Base-by-base conservation (phyloP, 352 stramenopile species). In the Globisporangium solare region DNA sequence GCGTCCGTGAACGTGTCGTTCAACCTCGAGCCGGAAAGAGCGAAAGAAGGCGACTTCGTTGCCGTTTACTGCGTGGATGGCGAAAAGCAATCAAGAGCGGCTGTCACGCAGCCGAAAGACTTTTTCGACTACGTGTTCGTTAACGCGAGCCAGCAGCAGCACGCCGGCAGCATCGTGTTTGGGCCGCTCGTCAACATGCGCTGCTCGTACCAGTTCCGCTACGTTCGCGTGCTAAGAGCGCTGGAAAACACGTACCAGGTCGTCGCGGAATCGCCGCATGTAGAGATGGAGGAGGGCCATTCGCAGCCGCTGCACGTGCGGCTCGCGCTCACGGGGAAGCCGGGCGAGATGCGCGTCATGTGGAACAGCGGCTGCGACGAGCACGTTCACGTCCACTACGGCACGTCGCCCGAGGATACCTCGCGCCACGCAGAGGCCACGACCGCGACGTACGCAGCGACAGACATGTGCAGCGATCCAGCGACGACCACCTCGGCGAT, bases 141-240 rank as follows among this genome's bases (percentile, higher is more conserved):
- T 35, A 55, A 71, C n/a, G 22, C 57, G 21, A 42, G 24, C 17
- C 8, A 65, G 14, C 35, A 51, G 2, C 35, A 51, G 2, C 35
- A 21, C 7, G 54, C 32, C n/a, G 60, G 35, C 51, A 59, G 43
- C 7, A 49, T 79, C 35, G 63, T 57, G 4, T 60, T 82, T 55
- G 72, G 72, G 0, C 72, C 72, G 46, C 64, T 82, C 35, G 57
- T 79, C 45, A 82, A 82, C 58, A 74, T 75, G 69, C 69, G 72
- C 22, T 79, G 72, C 58, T 51, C 69, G 51, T 79, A 73, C 41
- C 69, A 79, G 56, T 77, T 82, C 42, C 67, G 43, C 2, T 77
- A 70, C 60, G 7, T 72, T 24, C 65, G 62, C 17, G 24, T 58
- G 14, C 11, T 70, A 6, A 35, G 27, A 11, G 27, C 27, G 1